These are phyloP conservation scores for Tuber brumale DNA, from an alignment of 495 filamentous ascomycete species.

Conservation along the genomic window DNA sequence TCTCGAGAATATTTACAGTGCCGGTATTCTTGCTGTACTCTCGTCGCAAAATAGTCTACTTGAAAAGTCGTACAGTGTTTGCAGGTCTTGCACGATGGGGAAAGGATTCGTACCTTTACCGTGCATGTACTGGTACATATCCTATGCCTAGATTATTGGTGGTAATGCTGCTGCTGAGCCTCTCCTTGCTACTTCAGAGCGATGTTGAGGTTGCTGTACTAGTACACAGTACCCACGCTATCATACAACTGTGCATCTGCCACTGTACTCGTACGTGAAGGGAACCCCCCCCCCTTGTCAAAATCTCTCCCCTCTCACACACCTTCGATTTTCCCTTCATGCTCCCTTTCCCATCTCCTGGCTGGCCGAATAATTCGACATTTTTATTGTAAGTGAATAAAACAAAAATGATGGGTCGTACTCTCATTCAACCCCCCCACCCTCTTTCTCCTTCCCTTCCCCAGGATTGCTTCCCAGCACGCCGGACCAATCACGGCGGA, in stretches of 20 bases:
- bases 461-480: background rate
- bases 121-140: background rate
- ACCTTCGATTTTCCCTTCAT: background rate
- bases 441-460: background rate
- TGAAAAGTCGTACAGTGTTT: background rate
- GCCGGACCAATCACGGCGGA: conserved; percentile 13
- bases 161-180: background rate
- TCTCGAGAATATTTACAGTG: background rate
- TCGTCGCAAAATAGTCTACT: background rate
- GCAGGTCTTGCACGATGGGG: background rate
- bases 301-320: background rate
- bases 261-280: background rate
- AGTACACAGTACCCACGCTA: background rate
- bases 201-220: background rate
- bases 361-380: background rate
- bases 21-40: background rate
- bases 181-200: background rate
- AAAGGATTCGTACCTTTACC: background rate
- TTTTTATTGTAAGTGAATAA: background rate
- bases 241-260: background rate
- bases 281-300: background rate
- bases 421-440: background rate
- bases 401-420: conserved; percentile 2
- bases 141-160: background rate
- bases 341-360: background rate